Evolutionary conservation across 139 green algal genomes (phyloP).

Genomic region (Picocystis salinarum): DNA sequence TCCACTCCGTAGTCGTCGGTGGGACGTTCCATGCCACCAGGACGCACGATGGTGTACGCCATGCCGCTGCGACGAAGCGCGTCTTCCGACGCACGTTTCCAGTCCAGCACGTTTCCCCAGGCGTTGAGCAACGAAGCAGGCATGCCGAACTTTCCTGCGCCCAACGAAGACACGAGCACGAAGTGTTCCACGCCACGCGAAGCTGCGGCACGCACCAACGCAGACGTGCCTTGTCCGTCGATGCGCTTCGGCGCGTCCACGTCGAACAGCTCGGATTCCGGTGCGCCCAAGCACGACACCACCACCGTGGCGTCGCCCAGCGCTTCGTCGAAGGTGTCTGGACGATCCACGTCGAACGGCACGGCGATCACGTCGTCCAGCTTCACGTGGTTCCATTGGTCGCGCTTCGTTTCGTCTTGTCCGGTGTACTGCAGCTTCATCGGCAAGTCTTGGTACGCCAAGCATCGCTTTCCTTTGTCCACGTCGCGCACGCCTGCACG

Average conservation of each 20-base stretch:
- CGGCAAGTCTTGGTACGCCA: too few relatives aligned
- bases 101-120: constrained; percentile 48
- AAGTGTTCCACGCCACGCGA: constrained; percentile 45
- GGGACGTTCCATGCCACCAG: constrained; percentile 74
- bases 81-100: constrained; percentile 66
- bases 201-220: neutral
- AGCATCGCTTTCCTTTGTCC: too few relatives aligned
- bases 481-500: constrained; percentile 17
- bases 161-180: constrained; percentile 62
- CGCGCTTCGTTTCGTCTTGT: too few relatives aligned
- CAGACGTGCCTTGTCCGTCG: constrained; percentile 24
- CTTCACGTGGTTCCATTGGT: too few relatives aligned
- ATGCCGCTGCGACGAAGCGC: constrained; percentile 59
- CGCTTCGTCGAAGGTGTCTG: constrained; percentile 29
- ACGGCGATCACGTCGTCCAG: constrained; percentile 28
- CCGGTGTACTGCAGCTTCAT: too few relatives aligned
- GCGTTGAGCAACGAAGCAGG: constrained; percentile 29
- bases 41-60: constrained; percentile 69
- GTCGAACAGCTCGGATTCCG: constrained; percentile 41
- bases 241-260: constrained; percentile 30
- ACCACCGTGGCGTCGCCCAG: constrained; percentile 47
- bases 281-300: constrained; percentile 51
- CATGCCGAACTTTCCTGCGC: constrained; percentile 65
- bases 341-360: constrained; percentile 36
- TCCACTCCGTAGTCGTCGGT: constrained; percentile 73